These are phyloP conservation scores for Cladophialophora immunda DNA, from an alignment of 2,329 filamentous ascomycete species.

Conservation along the genomic window DNA sequence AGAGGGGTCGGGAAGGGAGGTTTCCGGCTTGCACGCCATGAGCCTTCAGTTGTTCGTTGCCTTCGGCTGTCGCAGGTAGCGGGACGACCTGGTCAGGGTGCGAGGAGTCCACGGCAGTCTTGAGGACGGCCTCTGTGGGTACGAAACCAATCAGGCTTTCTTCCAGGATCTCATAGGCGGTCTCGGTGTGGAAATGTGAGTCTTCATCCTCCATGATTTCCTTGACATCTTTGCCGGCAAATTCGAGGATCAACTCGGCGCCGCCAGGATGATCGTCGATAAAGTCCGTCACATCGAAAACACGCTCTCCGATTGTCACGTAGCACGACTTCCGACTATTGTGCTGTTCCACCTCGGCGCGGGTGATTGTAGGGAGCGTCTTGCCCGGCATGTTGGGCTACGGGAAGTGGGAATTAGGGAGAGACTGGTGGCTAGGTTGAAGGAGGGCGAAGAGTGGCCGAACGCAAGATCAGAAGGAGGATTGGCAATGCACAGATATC, in stretches of 20 bases:
- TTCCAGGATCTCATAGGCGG: constrained; percentile 94
- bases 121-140: constrained; percentile 64
- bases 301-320: constrained; percentile 86
- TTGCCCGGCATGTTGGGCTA: constrained; percentile 65
- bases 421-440: not conserved
- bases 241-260: constrained; percentile 85
- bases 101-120: constrained; percentile 58
- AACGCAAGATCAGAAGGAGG: not conserved
- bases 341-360: constrained; percentile 81
- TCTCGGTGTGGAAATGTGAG: constrained; percentile 87
- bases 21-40: constrained; percentile 56
- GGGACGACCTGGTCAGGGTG: constrained; percentile 62
- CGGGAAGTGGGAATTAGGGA: not conserved
- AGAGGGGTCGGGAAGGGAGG: constrained; percentile 46
- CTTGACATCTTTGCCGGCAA: constrained; percentile 85
- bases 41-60: constrained; percentile 56
- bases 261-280: constrained; percentile 91
- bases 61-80: constrained; percentile 59
- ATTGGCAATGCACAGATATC: not conserved
- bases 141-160: constrained; percentile 87
- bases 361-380: constrained; percentile 83
- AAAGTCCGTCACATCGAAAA: constrained; percentile 95
- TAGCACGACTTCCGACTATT: constrained; percentile 86
- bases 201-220: constrained; percentile 81
- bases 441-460: constrained; percentile 2